Evolutionary conservation across 2,329 filamentous ascomycete species (phyloP).

Genomic region (Ceratocystis harringtonii): DNA sequence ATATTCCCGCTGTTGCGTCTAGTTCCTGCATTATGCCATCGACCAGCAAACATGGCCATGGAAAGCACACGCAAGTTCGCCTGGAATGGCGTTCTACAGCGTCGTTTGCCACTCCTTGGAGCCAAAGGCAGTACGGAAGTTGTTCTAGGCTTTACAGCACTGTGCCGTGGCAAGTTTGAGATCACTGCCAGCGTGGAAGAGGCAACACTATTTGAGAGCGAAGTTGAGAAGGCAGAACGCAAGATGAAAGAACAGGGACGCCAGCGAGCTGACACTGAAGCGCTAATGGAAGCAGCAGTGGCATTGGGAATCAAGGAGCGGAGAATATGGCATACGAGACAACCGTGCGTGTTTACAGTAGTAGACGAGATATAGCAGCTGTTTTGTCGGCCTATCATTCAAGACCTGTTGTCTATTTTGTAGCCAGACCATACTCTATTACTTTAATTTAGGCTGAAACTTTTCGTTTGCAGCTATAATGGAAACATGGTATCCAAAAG

Average conservation of each 20-base stretch:
- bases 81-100: conserved; percentile 75
- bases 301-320: conserved; percentile 42
- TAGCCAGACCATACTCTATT: background rate
- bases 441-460: background rate
- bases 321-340: conserved; percentile 49
- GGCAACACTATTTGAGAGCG: conserved; percentile 38
- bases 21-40: conserved; percentile 60
- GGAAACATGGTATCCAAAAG: background rate
- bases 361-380: conserved; percentile 26
- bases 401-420: background rate
- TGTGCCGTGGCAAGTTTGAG: conserved; percentile 73
- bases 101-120: conserved; percentile 47
- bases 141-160: conserved; percentile 53
- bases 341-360: conserved; percentile 41
- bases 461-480: background rate
- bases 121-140: conserved; percentile 46
- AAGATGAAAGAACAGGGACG: conserved; percentile 23
- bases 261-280: conserved; percentile 38
- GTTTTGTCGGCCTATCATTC: background rate
- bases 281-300: conserved; percentile 39
- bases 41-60: conserved; percentile 55
- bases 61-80: conserved; percentile 70
- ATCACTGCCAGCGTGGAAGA: conserved; percentile 71
- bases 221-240: conserved; percentile 22
- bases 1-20: conserved; percentile 61